These are phyloP conservation scores for Hypoxylon sp. DNA, from an alignment of 2,329 filamentous ascomycete species.

Conservation along the genomic window DNA sequence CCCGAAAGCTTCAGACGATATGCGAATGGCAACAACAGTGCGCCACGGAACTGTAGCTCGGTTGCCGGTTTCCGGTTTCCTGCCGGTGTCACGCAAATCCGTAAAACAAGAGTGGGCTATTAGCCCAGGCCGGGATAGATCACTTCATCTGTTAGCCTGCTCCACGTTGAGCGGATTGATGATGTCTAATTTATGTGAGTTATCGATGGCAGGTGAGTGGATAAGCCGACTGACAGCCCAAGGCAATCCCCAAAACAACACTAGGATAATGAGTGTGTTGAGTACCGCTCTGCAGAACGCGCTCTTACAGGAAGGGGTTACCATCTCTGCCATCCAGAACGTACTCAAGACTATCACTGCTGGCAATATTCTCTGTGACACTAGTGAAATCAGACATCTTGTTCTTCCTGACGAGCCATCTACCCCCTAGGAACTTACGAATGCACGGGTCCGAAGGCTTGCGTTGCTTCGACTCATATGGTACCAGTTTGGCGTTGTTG, in stretches of 20 bases:
- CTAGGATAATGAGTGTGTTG: conserved; percentile 26
- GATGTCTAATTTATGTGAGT: conserved; percentile 33
- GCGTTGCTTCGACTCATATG: conserved; percentile 62
- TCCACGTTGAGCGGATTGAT: conserved; percentile 29
- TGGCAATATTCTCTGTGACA: conserved; percentile 58
- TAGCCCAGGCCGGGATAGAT: neutral
- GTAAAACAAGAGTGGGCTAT: neutral
- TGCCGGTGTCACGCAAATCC: conserved; percentile 18
- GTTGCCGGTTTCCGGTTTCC: neutral
- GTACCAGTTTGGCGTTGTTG: conserved; percentile 64
- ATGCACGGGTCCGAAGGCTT: conserved; percentile 65
- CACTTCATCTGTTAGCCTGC: conserved; percentile 20
- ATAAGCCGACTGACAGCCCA: conserved; percentile 24
- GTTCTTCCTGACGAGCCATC: conserved; percentile 62
- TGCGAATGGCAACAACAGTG: neutral
- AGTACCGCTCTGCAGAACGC: conserved; percentile 29
- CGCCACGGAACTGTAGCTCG: conserved; percentile 3
- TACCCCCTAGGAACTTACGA: conserved; percentile 60
- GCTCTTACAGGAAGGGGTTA: conserved; percentile 46
- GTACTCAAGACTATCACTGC: conserved; percentile 63
- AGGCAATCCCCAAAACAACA: conserved; percentile 19
- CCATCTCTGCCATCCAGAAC: conserved; percentile 50
- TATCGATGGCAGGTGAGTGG: conserved; percentile 19
- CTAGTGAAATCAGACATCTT: conserved; percentile 58
- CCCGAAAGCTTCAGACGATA: neutral